A percentile compares a stretch with the other conserved stretches of the same genome.
Conservation (phyloP, 495 filamentous ascomycete genomes). For the Lepraria neglecta region DNA sequence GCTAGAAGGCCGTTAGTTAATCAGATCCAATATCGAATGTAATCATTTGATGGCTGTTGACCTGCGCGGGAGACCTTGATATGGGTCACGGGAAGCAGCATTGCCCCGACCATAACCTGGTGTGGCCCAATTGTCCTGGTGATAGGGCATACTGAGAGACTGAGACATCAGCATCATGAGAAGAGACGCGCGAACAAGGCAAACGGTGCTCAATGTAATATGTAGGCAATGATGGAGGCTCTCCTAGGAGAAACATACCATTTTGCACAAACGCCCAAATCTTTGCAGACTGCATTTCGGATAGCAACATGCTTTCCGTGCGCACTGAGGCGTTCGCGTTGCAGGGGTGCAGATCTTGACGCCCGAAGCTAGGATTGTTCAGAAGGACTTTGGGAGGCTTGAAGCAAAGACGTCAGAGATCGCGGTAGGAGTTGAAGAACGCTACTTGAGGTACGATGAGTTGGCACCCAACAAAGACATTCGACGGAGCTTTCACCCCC, state of each 20-base stretch:
- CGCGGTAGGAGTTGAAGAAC: conserved; percentile 2
- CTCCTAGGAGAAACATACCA: conserved; percentile 10
- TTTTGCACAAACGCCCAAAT: conserved; percentile 5
- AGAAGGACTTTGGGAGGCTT: background rate
- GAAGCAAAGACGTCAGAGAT: conserved; percentile 12
- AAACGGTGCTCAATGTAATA: conserved; percentile 7
- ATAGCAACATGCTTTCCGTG: conserved; percentile 5
- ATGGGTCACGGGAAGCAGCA: conserved; percentile 7
- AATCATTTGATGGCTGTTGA: conserved; percentile 6
- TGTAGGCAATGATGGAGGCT: conserved; percentile 8
- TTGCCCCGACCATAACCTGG: conserved; percentile 9
- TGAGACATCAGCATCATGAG: conserved; percentile 14
- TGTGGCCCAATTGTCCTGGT: conserved; percentile 16
- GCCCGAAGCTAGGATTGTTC: conserved; percentile 19
- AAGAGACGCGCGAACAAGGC: conserved; percentile 7
- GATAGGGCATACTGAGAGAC: conserved; percentile 20
- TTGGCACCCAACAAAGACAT: conserved; percentile 19
- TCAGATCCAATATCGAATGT: background rate
- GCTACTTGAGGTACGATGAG: conserved; percentile 21
- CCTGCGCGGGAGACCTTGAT: conserved; percentile 13
- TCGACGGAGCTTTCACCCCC: conserved; percentile 11
- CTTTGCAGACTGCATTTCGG: background rate
- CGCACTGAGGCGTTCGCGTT: conserved; percentile 4
- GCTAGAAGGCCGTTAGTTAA: conserved; percentile 11
- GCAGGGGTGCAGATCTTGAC: conserved; percentile 25